Evolutionary conservation across 2,329 filamentous ascomycete genomes (phyloP).

Genomic region (Botrytis fabae): DNA sequence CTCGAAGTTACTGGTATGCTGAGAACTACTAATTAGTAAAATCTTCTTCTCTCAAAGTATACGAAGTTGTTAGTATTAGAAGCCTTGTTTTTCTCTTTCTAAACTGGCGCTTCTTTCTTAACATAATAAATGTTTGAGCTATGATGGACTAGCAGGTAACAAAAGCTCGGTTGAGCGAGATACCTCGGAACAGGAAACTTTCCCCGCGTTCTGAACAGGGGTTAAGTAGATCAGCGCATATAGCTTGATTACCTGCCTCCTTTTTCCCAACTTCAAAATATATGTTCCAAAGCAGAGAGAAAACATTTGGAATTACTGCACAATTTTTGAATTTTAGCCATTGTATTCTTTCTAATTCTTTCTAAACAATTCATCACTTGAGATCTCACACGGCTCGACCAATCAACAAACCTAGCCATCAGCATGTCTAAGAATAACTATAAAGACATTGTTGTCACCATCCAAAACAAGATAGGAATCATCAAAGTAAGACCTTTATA

Average conservation of each 20-base stretch:
- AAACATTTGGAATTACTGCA: not conserved
- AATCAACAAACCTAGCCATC: not conserved
- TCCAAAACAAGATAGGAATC: slow-evolving; percentile 47
- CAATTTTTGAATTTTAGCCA: not conserved
- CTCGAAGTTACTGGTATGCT: not conserved
- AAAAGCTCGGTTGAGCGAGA: not conserved
- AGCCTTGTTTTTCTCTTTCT: not conserved
- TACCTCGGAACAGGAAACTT: not conserved
- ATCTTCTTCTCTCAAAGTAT: not conserved
- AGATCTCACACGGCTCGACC: too few relatives aligned
- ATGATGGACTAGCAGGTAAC: not conserved
- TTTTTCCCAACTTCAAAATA: not conserved
- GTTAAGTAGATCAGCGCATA: not conserved
- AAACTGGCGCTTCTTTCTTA: not conserved
- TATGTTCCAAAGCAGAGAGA: too few relatives aligned
- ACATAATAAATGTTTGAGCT: not conserved
- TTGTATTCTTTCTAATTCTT: too few relatives aligned
- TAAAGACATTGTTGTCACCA: slow-evolving; percentile 47
- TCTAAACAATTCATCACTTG: not conserved
- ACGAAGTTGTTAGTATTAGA: not conserved
- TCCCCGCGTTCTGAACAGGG: not conserved
- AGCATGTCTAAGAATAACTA: slow-evolving; percentile 38
- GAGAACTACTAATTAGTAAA: not conserved
- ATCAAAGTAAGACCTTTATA: slow-evolving; percentile 43
- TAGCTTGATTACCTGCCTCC: not conserved